These are phyloP conservation scores for Kalanchoe fedtschenkoi DNA, from an alignment of 164 flowering plant genomes.

Conservation along the genomic window DNA sequence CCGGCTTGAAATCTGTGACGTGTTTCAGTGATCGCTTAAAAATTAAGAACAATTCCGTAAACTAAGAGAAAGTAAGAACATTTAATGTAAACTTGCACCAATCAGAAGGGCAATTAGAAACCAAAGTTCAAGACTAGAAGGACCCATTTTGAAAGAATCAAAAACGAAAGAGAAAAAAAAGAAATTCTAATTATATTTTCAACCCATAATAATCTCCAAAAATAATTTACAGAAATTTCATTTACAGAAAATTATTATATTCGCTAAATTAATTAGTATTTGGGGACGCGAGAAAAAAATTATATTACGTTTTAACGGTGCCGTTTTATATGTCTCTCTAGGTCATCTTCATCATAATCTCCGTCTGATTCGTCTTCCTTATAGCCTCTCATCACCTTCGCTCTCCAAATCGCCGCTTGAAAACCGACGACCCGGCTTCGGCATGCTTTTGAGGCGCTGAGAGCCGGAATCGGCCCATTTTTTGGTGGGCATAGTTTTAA, in stretches of 20 bases:
- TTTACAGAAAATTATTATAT: too few species aligned
- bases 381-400: conserved; percentile 32
- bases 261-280: background rate
- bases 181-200: background rate
- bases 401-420: conserved; percentile 8
- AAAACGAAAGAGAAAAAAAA: background rate
- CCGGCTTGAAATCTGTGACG: background rate
- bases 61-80: background rate
- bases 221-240: background rate
- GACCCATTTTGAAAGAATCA: background rate
- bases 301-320: conserved; percentile 28
- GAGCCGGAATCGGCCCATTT: too few species aligned
- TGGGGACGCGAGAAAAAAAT: conserved; percentile 31
- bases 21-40: too few species aligned
- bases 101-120: background rate
- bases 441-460: conserved; percentile 2
- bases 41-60: background rate
- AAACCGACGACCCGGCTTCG: conserved; percentile 1
- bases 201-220: background rate
- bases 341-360: conserved; percentile 17
- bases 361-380: conserved; percentile 16
- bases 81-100: background rate
- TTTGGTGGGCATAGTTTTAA: background rate
- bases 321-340: conserved; percentile 17
- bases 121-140: background rate